phyloP scores from a whole-genome alignment of 768 basidiomycete species.

The Floccularia luteovirens region DNA sequence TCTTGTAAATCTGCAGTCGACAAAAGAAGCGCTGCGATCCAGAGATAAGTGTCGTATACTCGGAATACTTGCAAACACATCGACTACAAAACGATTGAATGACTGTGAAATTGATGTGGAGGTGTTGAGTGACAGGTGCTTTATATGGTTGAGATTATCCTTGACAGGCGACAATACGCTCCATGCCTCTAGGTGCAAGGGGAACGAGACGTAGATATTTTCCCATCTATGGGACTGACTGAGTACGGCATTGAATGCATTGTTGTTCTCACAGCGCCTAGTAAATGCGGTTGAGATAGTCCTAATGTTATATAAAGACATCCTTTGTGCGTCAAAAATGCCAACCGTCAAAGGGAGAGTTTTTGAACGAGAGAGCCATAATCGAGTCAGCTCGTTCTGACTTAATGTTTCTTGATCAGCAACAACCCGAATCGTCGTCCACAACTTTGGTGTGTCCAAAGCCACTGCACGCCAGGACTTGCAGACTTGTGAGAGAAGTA shows the following conservation, averaged over 20 bases:
- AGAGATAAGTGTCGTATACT: conserved; percentile 4
- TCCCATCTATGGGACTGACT: conserved; percentile 7
- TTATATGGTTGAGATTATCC: conserved; percentile 7
- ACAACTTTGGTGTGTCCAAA: conserved; percentile 9
- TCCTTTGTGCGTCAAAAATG: conserved; percentile 3
- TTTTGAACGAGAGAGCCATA: conserved; percentile 7
- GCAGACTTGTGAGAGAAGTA: conserved; percentile 9
- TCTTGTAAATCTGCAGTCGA: not conserved
- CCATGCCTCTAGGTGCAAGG: conserved; percentile 6
- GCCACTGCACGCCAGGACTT: conserved; percentile 8
- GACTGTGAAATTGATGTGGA: conserved; percentile 4
- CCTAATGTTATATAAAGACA: conserved; percentile 5
- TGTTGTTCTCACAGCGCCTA: conserved; percentile 7
- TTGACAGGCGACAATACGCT: conserved; percentile 2
- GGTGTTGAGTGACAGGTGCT: conserved; percentile 4
- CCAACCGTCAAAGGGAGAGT: conserved; percentile 7
- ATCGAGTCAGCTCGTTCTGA: conserved; percentile 6
- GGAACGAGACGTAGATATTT: conserved; percentile 6
- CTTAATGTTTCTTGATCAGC: conserved; percentile 1
- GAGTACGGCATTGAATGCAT: conserved; percentile 4
- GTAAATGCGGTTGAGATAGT: too few relatives aligned
- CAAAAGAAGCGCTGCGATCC: conserved; percentile 7
- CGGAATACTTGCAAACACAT: conserved; percentile 7
- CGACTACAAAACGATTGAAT: conserved; percentile 1
- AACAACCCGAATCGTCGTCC: conserved; percentile 9